Base-by-base conservation (phyloP, 1,284 basidiomycete species). In the Melampsora larici-populina region DNA sequence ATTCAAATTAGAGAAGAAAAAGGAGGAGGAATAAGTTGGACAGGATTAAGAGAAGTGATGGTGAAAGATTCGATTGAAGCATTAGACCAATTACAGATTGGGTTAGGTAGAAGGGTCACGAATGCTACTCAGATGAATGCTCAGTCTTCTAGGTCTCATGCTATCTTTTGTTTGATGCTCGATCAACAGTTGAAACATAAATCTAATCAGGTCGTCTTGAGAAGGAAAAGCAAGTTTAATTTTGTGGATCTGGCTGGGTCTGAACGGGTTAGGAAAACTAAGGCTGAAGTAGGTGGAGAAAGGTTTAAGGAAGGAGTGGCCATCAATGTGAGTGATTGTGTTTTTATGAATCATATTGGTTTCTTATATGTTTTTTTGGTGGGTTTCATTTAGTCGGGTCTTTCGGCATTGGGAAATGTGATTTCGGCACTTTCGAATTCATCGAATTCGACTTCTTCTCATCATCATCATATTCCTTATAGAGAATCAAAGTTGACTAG, bases 291-390 rank as follows among this genome's bases (percentile, higher is more conserved):
- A 1, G 77, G 77, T 29, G 55, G 70, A 1, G 70, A 72, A n/a
- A 49, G 78, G n/a, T 69, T 73, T 65, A 78, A 73, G 40, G 78
- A 75, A 73, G 70, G 71, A 9, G 62, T 78, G 3, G 60, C 60
- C 9, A 72, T 72, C 46, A 75, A 78, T 64, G 73, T 73, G 2
- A 64, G 46, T 64, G 9, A 24, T 64, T 46, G 33, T 51, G 24
- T 58, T 26, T 31, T 70, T 4, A 62, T 62, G n/a, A 21, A 40
- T 43, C 8, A 5, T 2, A 60, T 58, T 40, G 26, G n/a, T 26
- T 49, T 4, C 3, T 48, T 69, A 2, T 3, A 24, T 69, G 49
- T 21, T n/a, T 21, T 29, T 48, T 11, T 29, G 3, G 3, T 29
- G n/a, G n/a, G n/a, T n/a, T n/a, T n/a, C n/a, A n/a, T n/a, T 9